A percentile compares a stretch with the other conserved stretches of the same genome.
These are phyloP conservation scores for Globisporangium nagaii DNA, from an alignment of 352 stramenopile species.

Conservation along the genomic window DNA sequence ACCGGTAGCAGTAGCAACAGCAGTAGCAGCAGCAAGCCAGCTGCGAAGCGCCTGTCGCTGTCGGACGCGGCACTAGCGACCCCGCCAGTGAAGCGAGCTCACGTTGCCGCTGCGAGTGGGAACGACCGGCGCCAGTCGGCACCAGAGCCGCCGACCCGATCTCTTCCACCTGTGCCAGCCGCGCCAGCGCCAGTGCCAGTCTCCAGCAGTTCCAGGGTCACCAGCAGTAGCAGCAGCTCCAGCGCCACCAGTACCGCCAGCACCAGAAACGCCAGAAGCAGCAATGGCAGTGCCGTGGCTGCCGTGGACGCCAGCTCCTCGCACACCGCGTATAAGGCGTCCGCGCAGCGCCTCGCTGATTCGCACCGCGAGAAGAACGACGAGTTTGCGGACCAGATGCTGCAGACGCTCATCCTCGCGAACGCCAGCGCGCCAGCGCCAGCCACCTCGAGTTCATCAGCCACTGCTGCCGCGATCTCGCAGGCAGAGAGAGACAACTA, in stretches of 20 bases:
- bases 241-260: background rate
- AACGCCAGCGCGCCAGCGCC: too few species aligned
- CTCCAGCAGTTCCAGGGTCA: background rate
- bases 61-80: too few species aligned
- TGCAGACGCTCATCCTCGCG: constrained; percentile 1
- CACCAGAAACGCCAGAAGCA: background rate
- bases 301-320: background rate
- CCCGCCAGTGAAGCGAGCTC: too few species aligned
- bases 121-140: too few species aligned
- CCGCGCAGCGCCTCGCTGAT: background rate
- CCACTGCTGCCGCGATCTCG: background rate
- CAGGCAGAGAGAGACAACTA: background rate
- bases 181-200: background rate
- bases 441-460: too few species aligned
- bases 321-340: background rate
- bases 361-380: background rate
- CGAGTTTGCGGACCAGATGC: background rate
- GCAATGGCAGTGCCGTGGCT: background rate
- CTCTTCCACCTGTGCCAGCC: background rate
- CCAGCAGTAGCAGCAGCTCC: background rate
- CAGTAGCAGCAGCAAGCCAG: too few species aligned
- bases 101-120: too few species aligned
- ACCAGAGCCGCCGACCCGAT: too few species aligned
- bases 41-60: background rate
- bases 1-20: too few species aligned